Evolutionary conservation across 2,329 filamentous ascomycete genomes (phyloP).

Genomic region (Stagonosporopsis vannaccii): DNA sequence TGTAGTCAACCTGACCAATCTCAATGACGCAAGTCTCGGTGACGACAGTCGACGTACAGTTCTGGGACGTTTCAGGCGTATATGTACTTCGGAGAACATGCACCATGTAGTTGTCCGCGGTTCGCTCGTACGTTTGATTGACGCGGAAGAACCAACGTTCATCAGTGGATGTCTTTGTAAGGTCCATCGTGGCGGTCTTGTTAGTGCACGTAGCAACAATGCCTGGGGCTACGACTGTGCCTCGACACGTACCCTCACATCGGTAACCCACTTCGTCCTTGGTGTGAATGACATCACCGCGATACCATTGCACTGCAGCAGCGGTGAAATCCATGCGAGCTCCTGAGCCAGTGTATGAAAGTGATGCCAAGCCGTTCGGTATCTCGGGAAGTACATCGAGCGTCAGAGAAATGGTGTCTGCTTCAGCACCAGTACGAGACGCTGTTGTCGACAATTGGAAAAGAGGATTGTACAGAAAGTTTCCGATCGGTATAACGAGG

Average conservation of each 20-base stretch:
- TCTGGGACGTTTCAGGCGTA: not conserved
- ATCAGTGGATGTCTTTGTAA: not conserved
- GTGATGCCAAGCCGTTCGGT: slow-evolving; percentile 2
- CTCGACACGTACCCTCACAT: slow-evolving; percentile 3
- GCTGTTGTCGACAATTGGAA: slow-evolving; percentile 7
- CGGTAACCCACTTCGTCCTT: slow-evolving; percentile 4
- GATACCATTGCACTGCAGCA: slow-evolving; percentile 9
- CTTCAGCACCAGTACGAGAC: slow-evolving; percentile 1
- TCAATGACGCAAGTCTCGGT: slow-evolving; percentile 3
- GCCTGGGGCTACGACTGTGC: slow-evolving; percentile 1
- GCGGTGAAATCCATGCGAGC: slow-evolving; percentile 8
- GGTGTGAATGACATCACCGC: not conserved
- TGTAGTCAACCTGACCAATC: not conserved
- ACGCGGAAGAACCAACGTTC: slow-evolving; percentile 7
- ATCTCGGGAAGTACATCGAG: slow-evolving; percentile 7
- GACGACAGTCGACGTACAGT: not conserved
- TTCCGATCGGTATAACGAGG: not conserved
- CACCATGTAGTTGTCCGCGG: slow-evolving; percentile 2
- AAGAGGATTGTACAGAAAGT: slow-evolving; percentile 8
- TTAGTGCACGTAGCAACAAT: slow-evolving; percentile 9
- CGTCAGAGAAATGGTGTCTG: not conserved
- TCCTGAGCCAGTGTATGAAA: not conserved
- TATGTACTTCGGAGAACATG: slow-evolving; percentile 5
- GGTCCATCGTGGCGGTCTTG: not conserved
- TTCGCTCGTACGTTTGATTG: not conserved